These are phyloP conservation scores for Cadophora sp. DNA, from an alignment of 2,329 filamentous ascomycete species.

Conservation along the genomic window DNA sequence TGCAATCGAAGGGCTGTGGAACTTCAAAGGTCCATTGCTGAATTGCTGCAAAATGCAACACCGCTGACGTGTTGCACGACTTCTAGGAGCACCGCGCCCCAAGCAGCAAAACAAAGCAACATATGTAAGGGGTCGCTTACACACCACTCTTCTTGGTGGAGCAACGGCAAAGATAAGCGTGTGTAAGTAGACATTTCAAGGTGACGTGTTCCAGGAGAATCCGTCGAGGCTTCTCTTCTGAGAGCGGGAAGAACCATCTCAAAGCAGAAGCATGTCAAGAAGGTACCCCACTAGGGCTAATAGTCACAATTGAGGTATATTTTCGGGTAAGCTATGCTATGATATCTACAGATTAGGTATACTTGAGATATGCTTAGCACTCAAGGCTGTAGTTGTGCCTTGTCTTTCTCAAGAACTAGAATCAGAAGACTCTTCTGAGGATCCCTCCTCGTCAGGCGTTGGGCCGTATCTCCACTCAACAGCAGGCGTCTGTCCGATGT, in stretches of 20 bases:
- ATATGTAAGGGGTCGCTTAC: no score
- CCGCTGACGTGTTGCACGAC: no score
- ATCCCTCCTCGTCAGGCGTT: neutral
- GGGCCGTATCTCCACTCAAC: conserved; percentile 4
- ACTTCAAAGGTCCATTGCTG: no score
- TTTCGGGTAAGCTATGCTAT: conserved; percentile 1
- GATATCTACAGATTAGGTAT: neutral
- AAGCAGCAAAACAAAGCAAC: no score
- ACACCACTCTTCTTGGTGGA: neutral
- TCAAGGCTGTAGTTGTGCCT: neutral
- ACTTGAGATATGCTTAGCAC: neutral
- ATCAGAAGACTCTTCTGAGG: conserved; percentile 1
- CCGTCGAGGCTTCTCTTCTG: neutral
- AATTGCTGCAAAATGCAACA: no score
- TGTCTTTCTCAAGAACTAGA: neutral
- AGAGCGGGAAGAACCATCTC: neutral
- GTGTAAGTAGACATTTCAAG: neutral
- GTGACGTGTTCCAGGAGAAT: neutral
- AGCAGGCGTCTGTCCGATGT: neutral
- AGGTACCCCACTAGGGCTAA: neutral
- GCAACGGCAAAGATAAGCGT: neutral
- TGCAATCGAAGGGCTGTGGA: no score
- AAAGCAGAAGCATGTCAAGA: neutral
- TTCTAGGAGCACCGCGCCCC: no score
- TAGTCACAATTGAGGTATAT: neutral